Evolutionary conservation across 169 alveolate species (phyloP).

Genomic region (Plasmodium coatneyi): DNA sequence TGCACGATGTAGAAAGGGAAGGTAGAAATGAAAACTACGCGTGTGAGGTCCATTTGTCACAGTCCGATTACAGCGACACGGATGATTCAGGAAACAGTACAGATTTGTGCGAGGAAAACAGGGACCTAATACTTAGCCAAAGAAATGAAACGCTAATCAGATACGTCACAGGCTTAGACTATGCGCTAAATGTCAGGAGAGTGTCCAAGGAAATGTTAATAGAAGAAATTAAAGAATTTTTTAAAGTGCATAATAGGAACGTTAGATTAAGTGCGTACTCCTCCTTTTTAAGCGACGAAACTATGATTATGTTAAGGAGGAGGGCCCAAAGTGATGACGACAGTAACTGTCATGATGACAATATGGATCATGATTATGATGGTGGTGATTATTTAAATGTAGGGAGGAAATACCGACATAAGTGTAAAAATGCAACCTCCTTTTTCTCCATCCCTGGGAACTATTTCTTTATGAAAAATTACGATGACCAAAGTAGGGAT

Average conservation of each 20-base stretch:
- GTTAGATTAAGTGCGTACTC: conserved; percentile 50
- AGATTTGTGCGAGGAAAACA: conserved; percentile 4
- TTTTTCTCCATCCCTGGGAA: conserved; percentile 65
- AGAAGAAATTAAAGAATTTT: conserved; percentile 66
- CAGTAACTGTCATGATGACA: not conserved
- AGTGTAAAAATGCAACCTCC: not conserved
- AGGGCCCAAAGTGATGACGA: not conserved
- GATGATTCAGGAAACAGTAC: conserved; percentile 7
- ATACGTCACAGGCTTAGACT: conserved; percentile 61
- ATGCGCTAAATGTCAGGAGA: conserved; percentile 55
- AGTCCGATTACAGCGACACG: not conserved
- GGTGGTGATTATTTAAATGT: not conserved
- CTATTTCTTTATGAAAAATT: conserved; percentile 47
- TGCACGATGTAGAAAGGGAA: not conserved
- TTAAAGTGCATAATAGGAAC: conserved; percentile 45
- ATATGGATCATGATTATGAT: not conserved
- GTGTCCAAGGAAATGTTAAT: conserved; percentile 41
- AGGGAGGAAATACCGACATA: not conserved
- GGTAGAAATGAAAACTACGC: not conserved
- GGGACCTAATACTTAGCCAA: not conserved
- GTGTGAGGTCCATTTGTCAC: not conserved
- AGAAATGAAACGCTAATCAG: conserved; percentile 23
- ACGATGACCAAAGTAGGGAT: conserved; percentile 6
- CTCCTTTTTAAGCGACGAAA: conserved; percentile 31
- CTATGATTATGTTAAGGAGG: conserved; percentile 21